phyloP scores from a whole-genome alignment of 73 alveolate genomes.

The Durusdinium trenchii region DNA sequence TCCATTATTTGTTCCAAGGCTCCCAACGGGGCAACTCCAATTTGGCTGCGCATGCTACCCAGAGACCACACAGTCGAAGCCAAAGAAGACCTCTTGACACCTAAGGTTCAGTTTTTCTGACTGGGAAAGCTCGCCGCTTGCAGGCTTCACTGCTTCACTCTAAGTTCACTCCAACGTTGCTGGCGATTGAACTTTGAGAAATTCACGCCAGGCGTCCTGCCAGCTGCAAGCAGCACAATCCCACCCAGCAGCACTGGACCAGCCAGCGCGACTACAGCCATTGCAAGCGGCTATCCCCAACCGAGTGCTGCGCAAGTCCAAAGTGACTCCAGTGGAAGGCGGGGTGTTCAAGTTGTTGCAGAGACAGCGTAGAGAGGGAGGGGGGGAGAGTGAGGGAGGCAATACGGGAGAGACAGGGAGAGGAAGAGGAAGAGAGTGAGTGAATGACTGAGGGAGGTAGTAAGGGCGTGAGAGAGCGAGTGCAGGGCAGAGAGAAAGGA shows the following conservation, averaged over 20 bases:
- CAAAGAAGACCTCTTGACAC: background rate
- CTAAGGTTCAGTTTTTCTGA: slow-evolving; percentile 29
- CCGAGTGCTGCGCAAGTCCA: slow-evolving; percentile 26
- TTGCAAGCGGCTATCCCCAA: background rate
- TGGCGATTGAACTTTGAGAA: too few relatives aligned
- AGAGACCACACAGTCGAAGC: background rate
- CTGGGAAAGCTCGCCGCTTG: slow-evolving; percentile 26
- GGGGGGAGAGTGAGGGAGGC: background rate
- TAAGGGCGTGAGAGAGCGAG: too few relatives aligned
- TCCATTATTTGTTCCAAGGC: too few relatives aligned
- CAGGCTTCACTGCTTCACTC: background rate
- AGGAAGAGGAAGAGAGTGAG: background rate
- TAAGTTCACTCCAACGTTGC: too few relatives aligned
- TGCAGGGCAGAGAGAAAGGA: too few relatives aligned
- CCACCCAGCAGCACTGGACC: too few relatives aligned
- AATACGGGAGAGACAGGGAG: background rate
- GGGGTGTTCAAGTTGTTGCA: background rate
- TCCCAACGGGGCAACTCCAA: background rate
- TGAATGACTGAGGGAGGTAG: too few relatives aligned
- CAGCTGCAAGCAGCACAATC: background rate
- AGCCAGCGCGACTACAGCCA: too few relatives aligned
- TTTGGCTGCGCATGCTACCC: background rate
- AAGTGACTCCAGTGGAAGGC: slow-evolving; percentile 55
- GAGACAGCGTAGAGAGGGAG: background rate
- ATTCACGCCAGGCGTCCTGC: too few relatives aligned